Evolutionary conservation across 2,329 filamentous ascomycete genomes (phyloP), one percentile per base, ranked within the genome.

Genomic region (Ophiostoma sp.): DNA sequence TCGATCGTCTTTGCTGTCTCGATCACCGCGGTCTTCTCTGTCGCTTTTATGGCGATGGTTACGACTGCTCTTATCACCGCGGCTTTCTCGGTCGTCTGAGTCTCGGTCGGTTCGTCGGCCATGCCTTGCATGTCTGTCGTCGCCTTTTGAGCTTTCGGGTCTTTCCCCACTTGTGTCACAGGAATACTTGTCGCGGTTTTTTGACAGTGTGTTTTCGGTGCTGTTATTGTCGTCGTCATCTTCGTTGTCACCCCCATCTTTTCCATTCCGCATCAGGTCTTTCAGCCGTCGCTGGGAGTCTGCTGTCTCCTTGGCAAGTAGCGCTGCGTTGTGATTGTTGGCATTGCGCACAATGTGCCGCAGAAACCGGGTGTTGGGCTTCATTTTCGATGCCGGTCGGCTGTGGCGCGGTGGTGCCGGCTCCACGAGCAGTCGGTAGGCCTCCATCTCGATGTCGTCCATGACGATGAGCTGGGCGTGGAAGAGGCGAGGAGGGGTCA

Each of bases 331-430:
- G 80, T 99, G 94, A 69, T 80, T 90, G 75, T 96, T 91, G 10
- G 93, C 96, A 74, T 95, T 91, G 73, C 90, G 90, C 72, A 99
- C 92, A 70, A 98, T 91, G 76, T 95, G 90, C 71, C 89, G 89
- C 60, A 99, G 81, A 77, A 98, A 98, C 44, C 91, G 87, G 0
- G 92, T 97, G 76, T 99, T 98, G 3, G 94, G 94, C 77, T 94
- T 97, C 0, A 92, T 92, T 73, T 89, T 87, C 74, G 86, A 86
- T 65, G 85, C 80, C 71, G 89, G 86, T 76, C 87, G 93, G 79
- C 67, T 67, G 39, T 36, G 36, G 4, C 60, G 15, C n/a, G 69
- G 15, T 0, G 69, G 67, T 17, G 67, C 35, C 17, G 70, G 54
- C 2, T 71, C 71, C 20, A 73, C 48, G 7, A 73, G 70, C 15